Evolutionary conservation across 345 rosid genomes (phyloP).

Genomic region (Aegle marmelos): DNA sequence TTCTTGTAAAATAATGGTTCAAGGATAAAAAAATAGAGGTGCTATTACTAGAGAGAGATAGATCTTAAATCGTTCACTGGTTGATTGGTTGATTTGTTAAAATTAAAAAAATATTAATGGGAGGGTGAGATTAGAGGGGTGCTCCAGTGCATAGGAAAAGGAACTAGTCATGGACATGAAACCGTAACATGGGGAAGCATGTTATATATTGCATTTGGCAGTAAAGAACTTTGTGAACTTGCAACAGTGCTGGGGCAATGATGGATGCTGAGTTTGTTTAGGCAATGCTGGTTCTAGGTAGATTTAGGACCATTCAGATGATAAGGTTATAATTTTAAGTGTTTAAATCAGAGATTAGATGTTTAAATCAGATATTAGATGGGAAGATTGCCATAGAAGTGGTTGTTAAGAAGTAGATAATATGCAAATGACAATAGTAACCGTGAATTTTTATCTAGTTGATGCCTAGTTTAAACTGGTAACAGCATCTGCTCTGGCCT

Average conservation of each 20-base stretch:
- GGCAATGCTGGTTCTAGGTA: not conserved
- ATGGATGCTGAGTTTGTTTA: not conserved
- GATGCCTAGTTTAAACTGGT: not conserved
- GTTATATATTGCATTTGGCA: not conserved
- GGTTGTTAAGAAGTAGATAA: not conserved
- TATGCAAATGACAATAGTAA: too few relatives aligned
- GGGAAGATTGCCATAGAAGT: not conserved
- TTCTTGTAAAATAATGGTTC: not conserved
- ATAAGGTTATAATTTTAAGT: not conserved
- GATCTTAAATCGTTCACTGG: not conserved
- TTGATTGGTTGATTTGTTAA: not conserved
- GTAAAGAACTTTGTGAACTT: not conserved
- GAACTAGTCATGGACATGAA: not conserved
- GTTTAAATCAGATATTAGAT: not conserved
- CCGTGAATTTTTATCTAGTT: not conserved
- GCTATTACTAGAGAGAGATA: not conserved
- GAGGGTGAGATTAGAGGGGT: not conserved
- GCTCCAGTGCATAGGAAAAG: not conserved
- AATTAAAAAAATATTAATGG: not conserved
- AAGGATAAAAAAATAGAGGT: not conserved
- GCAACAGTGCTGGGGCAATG: not conserved
- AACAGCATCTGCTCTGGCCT: not conserved
- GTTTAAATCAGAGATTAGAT: not conserved
- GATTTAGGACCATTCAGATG: not conserved
- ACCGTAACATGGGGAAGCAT: not conserved